Percentiles rank a stretch among this genome's conserved stretches.
phyloP scores from a whole-genome alignment of 2,329 filamentous ascomycete genomes.

The Gnomoniopsis smithogilvyi region DNA sequence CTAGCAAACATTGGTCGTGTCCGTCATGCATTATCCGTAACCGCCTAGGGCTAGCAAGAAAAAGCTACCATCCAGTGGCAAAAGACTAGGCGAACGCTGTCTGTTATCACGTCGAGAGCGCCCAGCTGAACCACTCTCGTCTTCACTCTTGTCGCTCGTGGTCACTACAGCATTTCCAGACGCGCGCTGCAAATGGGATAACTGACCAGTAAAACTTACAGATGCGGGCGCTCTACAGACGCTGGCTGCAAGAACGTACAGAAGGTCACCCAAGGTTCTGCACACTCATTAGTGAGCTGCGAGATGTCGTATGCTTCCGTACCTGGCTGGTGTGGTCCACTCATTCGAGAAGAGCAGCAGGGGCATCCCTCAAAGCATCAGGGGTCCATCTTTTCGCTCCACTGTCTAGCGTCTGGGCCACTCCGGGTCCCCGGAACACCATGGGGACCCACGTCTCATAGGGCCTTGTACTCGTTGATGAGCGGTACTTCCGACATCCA shows the following conservation, averaged over 20 bases:
- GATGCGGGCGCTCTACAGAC: not conserved
- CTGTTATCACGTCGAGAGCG: not conserved
- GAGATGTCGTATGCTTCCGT: slow-evolving; percentile 18
- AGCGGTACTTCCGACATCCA: slow-evolving; percentile 21
- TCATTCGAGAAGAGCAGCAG: slow-evolving; percentile 6
- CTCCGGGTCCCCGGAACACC: slow-evolving; percentile 17
- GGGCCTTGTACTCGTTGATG: slow-evolving; percentile 18
- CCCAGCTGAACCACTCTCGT: slow-evolving; percentile 9
- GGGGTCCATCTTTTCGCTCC: slow-evolving; percentile 4
- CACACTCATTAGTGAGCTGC: slow-evolving; percentile 15
- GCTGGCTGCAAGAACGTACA: slow-evolving; percentile 6
- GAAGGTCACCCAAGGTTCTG: slow-evolving; percentile 5
- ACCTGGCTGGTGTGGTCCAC: not conserved
- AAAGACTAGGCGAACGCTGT: slow-evolving; percentile 8
- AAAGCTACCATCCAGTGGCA: slow-evolving; percentile 12
- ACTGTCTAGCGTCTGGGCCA: slow-evolving; percentile 15
- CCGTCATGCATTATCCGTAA: not conserved
- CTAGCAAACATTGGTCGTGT: not conserved
- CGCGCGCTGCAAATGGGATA: not conserved
- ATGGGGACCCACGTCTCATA: slow-evolving; percentile 17
- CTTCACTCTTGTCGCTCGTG: not conserved
- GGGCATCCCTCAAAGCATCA: slow-evolving; percentile 6
- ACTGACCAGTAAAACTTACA: slow-evolving; percentile 10
- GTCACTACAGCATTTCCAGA: slow-evolving; percentile 4
- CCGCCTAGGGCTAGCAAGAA: slow-evolving; percentile 1